Base-by-base conservation (phyloP, 176 grass and related monocot genomes). In the Chrysopogon serrulatus region DNA sequence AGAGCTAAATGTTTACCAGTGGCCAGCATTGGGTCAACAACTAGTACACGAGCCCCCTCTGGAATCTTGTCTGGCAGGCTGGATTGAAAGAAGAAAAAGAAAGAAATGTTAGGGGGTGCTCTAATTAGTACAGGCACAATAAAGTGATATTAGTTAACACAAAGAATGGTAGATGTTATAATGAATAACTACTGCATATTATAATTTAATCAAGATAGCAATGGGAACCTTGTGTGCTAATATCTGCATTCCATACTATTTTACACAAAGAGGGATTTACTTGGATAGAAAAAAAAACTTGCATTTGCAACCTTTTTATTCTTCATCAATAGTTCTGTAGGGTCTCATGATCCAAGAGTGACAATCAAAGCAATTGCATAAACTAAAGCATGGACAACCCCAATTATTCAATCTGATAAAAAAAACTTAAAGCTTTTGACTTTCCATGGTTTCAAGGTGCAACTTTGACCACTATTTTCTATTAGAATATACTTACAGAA, bases 11-110 rank as follows among this genome's bases (percentile, higher is more conserved):
- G 40, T 68, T 76, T 92, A 99, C 93, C 93, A 10, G 96, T 99
- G 37, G 96, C 96, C 37, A 99, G 83, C 96, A 99, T 96, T 71
- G 96, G 96, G 82, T 99, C 93, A 69, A 99, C 85, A 89, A 94
- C 86, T 87, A 99, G 81, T 77, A 90, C 82, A 82, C 90, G 93
- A 79, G 89, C 73, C n/a, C 89, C 93, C 56, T 94, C 89, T 42
- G 96, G 84, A 86, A 99, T 92, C 21, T 77, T 92, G 83, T 96
- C 87, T 70, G 96, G 96, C 73, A 99, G 88, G 34, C 96, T 99
- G 87, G 79, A 88, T 82, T 84, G 8, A 87, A 80, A 80, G 72
- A 65, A 28, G 43, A 51, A 31, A 53, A 76, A 64, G 4, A 63
- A 64, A 30, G 5, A 63, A 31, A 31, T 31, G 28, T 64, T 64